These are phyloP conservation scores for Pichia sp. DNA, from an alignment of 1,139 yeast genomes.

Conservation along the genomic window DNA sequence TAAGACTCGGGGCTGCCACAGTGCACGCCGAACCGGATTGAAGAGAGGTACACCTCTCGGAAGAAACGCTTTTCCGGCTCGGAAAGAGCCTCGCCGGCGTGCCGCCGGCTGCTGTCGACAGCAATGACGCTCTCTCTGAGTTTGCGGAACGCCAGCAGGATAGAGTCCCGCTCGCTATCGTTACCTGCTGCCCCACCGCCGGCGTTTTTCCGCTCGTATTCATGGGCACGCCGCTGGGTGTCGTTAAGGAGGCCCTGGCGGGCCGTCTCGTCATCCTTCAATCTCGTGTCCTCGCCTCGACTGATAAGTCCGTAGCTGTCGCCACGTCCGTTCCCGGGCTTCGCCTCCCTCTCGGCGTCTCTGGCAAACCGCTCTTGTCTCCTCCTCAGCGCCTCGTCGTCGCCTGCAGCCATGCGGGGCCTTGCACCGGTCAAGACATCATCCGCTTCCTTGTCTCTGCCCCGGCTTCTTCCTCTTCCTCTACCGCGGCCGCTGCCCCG, in stretches of 20 bases:
- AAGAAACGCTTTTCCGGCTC: constrained; percentile 35
- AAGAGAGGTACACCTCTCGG: constrained; percentile 33
- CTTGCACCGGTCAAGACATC: too few relatives aligned
- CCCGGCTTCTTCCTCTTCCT: background rate
- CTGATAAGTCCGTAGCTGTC: constrained; percentile 48
- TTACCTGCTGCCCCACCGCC: background rate
- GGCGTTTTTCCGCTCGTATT: background rate
- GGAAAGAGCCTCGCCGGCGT: background rate
- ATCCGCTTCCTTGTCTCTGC: background rate
- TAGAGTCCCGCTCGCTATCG: constrained; percentile 23
- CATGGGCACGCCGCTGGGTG: constrained; percentile 5
- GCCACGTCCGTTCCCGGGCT: constrained; percentile 13
- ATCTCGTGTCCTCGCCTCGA: constrained; percentile 52
- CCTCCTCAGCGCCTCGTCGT: constrained; percentile 15
- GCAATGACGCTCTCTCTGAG: constrained; percentile 52
- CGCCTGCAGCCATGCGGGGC: background rate
- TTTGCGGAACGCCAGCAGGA: constrained; percentile 39
- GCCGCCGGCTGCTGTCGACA: constrained; percentile 2
- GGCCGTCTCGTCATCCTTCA: constrained; percentile 42
- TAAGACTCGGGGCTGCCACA: background rate
- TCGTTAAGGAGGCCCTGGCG: constrained; percentile 38
- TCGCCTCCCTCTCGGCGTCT: constrained; percentile 14
- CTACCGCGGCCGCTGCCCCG: background rate
- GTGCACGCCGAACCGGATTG: background rate
- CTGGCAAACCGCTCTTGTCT: constrained; percentile 22